Evolutionary conservation across 1,139 yeast genomes (phyloP).

Genomic region (Geotrichum restrictum): DNA sequence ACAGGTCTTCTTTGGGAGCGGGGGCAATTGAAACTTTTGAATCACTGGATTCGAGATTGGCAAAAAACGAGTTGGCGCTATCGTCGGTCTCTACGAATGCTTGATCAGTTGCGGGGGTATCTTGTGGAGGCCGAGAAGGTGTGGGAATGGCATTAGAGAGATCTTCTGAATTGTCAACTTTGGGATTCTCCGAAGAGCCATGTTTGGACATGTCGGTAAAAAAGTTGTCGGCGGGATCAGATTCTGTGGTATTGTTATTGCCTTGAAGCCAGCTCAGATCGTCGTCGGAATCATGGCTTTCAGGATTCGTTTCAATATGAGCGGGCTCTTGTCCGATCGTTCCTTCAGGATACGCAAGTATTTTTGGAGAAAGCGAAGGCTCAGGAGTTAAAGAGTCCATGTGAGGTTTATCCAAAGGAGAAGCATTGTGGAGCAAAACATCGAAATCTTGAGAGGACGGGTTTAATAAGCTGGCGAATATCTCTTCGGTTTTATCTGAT

Average conservation of each 20-base stretch:
- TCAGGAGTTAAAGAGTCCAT: not conserved
- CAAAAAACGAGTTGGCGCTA: too few relatives aligned
- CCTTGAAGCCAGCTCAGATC: slow-evolving; percentile 8
- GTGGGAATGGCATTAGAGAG: not conserved
- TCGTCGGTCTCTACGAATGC: slow-evolving; percentile 15
- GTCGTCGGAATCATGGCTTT: not conserved
- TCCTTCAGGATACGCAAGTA: not conserved
- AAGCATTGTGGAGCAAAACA: not conserved
- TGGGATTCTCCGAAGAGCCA: slow-evolving; percentile 6
- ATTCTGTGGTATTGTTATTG: not conserved
- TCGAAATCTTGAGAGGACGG: too few relatives aligned
- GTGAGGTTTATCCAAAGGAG: not conserved
- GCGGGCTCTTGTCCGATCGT: not conserved
- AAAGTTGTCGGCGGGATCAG: too few relatives aligned
- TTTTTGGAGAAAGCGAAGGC: slow-evolving; percentile 1
- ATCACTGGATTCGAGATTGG: too few relatives aligned
- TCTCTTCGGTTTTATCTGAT: too few relatives aligned
- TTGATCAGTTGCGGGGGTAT: too few relatives aligned
- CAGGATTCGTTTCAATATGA: not conserved
- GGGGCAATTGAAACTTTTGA: too few relatives aligned
- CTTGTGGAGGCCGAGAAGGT: not conserved
- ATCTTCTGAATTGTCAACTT: slow-evolving; percentile 15
- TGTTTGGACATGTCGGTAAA: too few relatives aligned
- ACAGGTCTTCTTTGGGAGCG: slow-evolving; percentile 2
- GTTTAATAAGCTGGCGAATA: too few relatives aligned